A percentile compares a stretch with the other conserved stretches of the same genome.
Conservation (phyloP, 345 rosid genomes). For the Boechera divaricarpa region DNA sequence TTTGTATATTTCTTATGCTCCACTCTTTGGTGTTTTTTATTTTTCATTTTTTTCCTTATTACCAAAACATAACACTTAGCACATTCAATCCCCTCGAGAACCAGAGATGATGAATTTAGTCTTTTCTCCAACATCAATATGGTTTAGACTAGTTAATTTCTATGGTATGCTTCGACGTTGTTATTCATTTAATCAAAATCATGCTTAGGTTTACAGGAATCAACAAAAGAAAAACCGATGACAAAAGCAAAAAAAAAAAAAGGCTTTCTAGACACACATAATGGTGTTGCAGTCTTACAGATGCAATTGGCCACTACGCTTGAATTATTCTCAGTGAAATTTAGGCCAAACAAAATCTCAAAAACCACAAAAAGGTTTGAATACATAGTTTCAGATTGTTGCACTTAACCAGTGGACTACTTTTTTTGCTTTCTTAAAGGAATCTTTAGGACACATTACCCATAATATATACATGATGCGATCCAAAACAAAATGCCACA, state of each 20-base stretch:
- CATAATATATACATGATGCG: background rate
- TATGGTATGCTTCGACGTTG: no score
- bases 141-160: no score
- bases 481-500: background rate
- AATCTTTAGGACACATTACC: background rate
- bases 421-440: background rate
- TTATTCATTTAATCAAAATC: background rate
- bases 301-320: background rate
- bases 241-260: background rate
- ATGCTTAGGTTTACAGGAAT: background rate
- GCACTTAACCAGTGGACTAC: background rate
- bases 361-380: background rate
- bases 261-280: background rate
- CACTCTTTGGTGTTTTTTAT: slow-evolving; percentile 1
- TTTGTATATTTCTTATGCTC: slow-evolving; percentile 30
- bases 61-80: background rate
- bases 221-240: background rate
- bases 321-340: background rate
- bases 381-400: slow-evolving; percentile 8
- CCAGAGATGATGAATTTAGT: no score
- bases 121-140: no score
- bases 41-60: background rate
- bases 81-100: no score
- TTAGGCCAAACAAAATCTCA: background rate
- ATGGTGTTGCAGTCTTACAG: background rate